phyloP scores from a whole-genome alignment of 495 filamentous ascomycete genomes.

The Schizothecium vesticola region DNA sequence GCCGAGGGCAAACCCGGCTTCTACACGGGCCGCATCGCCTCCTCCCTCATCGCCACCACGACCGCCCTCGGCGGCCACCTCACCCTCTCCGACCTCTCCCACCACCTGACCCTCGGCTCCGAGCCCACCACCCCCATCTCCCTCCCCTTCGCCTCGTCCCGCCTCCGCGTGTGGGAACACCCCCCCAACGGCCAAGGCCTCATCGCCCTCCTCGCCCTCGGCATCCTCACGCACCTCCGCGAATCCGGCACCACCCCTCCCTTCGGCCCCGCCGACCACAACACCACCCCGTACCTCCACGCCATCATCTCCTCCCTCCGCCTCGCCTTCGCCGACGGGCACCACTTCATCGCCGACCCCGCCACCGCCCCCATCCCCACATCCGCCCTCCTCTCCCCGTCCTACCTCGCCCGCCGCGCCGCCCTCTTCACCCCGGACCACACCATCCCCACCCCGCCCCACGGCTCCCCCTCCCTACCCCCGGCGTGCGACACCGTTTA shows the following conservation, averaged over 20 bases:
- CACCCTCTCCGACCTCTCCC: conserved; percentile 69
- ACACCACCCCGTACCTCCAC: conserved; percentile 70
- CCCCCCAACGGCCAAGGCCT: conserved; percentile 98
- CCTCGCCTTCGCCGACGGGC: conserved; percentile 84
- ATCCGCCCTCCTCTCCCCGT: conserved; percentile 51
- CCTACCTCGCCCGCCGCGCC: conserved; percentile 39
- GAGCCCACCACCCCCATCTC: conserved; percentile 80
- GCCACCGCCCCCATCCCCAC: conserved; percentile 61
- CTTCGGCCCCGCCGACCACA: conserved; percentile 67
- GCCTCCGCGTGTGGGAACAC: conserved; percentile 72
- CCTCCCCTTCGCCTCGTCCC: conserved; percentile 65
- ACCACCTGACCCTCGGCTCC: conserved; percentile 67
- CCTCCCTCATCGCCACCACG: conserved; percentile 72
- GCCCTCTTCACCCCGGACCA: conserved; percentile 31
- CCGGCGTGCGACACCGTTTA: conserved; percentile 82
- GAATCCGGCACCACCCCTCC: conserved; percentile 60
- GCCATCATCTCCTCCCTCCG: conserved; percentile 84
- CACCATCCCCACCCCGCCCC: conserved; percentile 21
- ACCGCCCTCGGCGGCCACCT: conserved; percentile 72
- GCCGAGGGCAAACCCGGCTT: conserved; percentile 83
- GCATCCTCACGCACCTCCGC: conserved; percentile 82
- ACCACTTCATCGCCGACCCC: conserved; percentile 75
- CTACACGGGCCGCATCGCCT: conserved; percentile 78
- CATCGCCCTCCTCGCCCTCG: conserved; percentile 88
- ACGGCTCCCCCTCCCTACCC: conserved; percentile 42